Evolutionary conservation across 225 moss, liverwort and hornwort genomes (phyloP), one percentile per base, ranked within the genome.

Genomic region (Bryoerythrophyllum caledonicum): DNA sequence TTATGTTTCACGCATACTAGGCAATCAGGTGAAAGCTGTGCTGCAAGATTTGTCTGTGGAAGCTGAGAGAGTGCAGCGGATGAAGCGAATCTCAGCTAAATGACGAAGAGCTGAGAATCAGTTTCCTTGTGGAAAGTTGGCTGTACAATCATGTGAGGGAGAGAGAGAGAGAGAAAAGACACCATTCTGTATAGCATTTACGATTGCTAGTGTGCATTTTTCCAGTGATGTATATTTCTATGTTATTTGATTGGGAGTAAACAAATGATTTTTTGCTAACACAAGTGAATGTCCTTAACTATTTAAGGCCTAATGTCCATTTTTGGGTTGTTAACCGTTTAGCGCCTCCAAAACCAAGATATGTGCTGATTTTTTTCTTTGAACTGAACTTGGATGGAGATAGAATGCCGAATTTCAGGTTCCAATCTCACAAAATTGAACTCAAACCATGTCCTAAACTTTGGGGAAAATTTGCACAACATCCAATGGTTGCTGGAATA

Each of bases 11-110:
- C 80, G 53, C 64, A 93, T 96, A 25, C 74, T 96, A 86, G 83
- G 89, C 21, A 90, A 82, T n/a, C 96, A 96, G 68, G 92, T 96
- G 64, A 90, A 82, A 67, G 90, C 76, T 60, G 79, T 96, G 7
- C 63, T 96, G 25, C 16, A 79, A 19, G 96, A 96, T 74, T 35
- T 96, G n/a, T 88, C 86, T 0, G 82, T 73, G 44, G 96, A 93
- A 84, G 96, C 93, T 25, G 79, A 76, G 35, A 65, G 81, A 51
- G 76, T 83, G 60, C 86, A 87, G 72, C 70, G 70, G 65, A 28
- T 3, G 5, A 79, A 35, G 64, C 78, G 58, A 61, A 53, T 79
- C 32, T 37, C 76, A 62, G 21, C 56, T 1, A 71, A 78, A 67
- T 85, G 74, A 81, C 19, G 28, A 19, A 0, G 2, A 8, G n/a